Percentiles rank a stretch among this genome's conserved stretches.
Conservation (phyloP, 192 early-diverging fungal genomes). For the Backusella mclennaniae region DNA sequence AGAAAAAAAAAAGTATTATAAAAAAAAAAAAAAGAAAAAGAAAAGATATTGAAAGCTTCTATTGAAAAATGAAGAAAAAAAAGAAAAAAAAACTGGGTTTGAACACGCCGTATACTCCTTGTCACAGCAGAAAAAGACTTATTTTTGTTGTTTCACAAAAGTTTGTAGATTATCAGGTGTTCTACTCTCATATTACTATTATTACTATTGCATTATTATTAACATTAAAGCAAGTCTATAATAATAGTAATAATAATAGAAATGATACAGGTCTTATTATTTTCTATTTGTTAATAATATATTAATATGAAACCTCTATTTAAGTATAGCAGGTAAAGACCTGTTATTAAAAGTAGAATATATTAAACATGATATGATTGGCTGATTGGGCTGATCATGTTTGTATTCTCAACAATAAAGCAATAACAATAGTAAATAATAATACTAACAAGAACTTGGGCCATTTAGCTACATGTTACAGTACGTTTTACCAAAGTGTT, state of each 20-base stretch:
- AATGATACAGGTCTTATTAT: too few species aligned
- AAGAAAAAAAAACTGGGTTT: background rate
- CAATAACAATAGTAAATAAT: too few species aligned
- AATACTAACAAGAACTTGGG: too few species aligned
- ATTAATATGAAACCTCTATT: background rate
- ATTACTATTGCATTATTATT: background rate
- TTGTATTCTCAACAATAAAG: too few species aligned
- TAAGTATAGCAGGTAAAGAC: background rate
- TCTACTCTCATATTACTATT: background rate
- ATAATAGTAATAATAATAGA: too few species aligned
- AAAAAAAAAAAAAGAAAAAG: background rate
- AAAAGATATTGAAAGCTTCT: background rate
- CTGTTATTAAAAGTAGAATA: background rate
- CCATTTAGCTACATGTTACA: too few species aligned
- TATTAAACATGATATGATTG: background rate
- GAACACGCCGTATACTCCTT: background rate
- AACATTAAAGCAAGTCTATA: too few species aligned
- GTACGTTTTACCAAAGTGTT: too few species aligned
- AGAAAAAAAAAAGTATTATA: background rate
- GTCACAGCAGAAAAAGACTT: background rate
- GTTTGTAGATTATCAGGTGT: background rate
- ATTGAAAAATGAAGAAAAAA: background rate
- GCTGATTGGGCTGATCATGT: background rate
- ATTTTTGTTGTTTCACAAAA: background rate
- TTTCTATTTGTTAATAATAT: background rate